Conservation (phyloP, 192 early-diverging fungal species). For the Podila horticola region DNA sequence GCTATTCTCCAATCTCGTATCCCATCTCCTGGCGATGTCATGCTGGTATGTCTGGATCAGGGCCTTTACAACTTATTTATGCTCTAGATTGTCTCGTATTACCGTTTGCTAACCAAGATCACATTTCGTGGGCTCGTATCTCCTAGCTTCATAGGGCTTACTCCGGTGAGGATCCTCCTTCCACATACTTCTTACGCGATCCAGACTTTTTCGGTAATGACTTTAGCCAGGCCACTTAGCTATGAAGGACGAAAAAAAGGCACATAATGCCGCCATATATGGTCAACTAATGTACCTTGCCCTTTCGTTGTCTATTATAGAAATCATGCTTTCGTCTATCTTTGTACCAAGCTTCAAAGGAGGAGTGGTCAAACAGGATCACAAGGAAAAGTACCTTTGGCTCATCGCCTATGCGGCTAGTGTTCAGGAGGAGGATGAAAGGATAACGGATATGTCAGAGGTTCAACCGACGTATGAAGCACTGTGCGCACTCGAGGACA, state of each 20-base stretch:
- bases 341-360: constrained; percentile 61
- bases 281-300: neutral
- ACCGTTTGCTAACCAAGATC: neutral
- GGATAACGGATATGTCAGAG: constrained; percentile 39
- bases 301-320: constrained; percentile 31
- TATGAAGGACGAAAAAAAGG: too few relatives aligned
- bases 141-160: constrained; percentile 60
- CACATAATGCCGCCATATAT: neutral
- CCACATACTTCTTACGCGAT: constrained; percentile 51
- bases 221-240: too few relatives aligned
- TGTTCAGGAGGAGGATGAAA: constrained; percentile 51
- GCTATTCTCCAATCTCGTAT: constrained; percentile 50
- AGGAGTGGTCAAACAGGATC: constrained; percentile 57
- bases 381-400: constrained; percentile 63
- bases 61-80: neutral
- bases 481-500: constrained; percentile 47
- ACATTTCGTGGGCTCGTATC: neutral
- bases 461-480: constrained; percentile 46
- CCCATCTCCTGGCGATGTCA: constrained; percentile 67
- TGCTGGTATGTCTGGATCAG: constrained; percentile 46
- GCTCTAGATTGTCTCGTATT: neutral
- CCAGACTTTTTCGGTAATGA: constrained; percentile 47
- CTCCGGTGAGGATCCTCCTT: constrained; percentile 50
- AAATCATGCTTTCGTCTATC: constrained; percentile 57
- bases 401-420: constrained; percentile 61